Evolutionary conservation across 2,329 filamentous ascomycete genomes (phyloP).

Genomic region (Claviceps maximensis): DNA sequence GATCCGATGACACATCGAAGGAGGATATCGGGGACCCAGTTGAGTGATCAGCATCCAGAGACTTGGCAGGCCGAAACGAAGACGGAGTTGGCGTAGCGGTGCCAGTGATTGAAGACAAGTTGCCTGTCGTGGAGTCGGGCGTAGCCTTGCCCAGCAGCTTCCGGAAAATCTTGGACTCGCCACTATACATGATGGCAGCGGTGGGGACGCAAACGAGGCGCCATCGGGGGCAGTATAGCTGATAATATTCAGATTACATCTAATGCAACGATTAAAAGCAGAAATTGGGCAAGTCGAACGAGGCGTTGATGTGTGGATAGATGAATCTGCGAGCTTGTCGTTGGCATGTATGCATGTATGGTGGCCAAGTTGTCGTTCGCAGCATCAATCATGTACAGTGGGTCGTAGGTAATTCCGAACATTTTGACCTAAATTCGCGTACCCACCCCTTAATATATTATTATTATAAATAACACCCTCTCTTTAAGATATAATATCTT

Average conservation of each 20-base stretch:
- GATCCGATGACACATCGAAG: slow-evolving; percentile 45
- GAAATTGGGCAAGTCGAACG: not conserved
- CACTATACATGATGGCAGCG: slow-evolving; percentile 33
- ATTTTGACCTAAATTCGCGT: too few relatives aligned
- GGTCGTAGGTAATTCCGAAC: too few relatives aligned
- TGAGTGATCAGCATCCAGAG: slow-evolving; percentile 41
- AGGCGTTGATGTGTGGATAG: not conserved
- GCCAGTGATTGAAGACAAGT: slow-evolving; percentile 31
- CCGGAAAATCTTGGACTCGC: slow-evolving; percentile 44
- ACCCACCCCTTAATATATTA: too few relatives aligned
- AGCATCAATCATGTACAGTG: too few relatives aligned
- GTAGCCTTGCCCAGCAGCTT: slow-evolving; percentile 44
- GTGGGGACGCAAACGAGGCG: slow-evolving; percentile 16
- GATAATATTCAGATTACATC: not conserved
- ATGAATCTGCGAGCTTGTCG: not conserved
- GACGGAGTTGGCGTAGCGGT: slow-evolving; percentile 24
- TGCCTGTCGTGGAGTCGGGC: slow-evolving; percentile 31
- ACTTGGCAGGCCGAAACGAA: slow-evolving; percentile 37
- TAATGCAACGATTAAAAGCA: not conserved
- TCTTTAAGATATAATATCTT: too few relatives aligned
- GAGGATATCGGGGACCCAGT: slow-evolving; percentile 41
- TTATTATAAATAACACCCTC: too few relatives aligned
- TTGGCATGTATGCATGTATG: not conserved
- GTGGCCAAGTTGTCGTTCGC: too few relatives aligned
- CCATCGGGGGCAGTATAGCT: slow-evolving; percentile 16